Conservation (phyloP, 2,329 filamentous ascomycete species). For the Aschersonia sp. region DNA sequence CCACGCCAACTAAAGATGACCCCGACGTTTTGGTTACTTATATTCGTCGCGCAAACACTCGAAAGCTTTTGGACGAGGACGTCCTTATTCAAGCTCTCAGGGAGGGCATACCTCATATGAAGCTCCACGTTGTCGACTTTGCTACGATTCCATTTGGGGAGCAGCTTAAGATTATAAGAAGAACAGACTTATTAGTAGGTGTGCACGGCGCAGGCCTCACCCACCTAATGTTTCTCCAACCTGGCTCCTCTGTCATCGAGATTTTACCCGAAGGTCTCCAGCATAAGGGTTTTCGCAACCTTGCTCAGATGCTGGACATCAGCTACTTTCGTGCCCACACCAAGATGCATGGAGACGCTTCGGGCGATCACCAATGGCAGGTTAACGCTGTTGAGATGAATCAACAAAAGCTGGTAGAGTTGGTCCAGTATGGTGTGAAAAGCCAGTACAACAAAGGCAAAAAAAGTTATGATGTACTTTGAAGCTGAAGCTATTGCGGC, state of each 20-base stretch:
- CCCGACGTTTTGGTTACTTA: slow-evolving; percentile 16
- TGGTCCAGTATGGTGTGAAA: neutral
- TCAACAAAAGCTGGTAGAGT: neutral
- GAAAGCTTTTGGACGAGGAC: slow-evolving; percentile 15
- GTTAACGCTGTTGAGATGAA: slow-evolving; percentile 1
- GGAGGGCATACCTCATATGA: slow-evolving; percentile 11
- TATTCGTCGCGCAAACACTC: slow-evolving; percentile 16
- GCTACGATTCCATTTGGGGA: slow-evolving; percentile 19
- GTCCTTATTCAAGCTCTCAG: slow-evolving; percentile 13
- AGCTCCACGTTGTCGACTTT: slow-evolving; percentile 21
- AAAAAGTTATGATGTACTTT: neutral
- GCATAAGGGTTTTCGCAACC: slow-evolving; percentile 20
- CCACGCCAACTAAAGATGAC: neutral
- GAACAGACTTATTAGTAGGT: slow-evolving; percentile 26
- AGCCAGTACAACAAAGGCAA: neutral
- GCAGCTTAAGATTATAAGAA: slow-evolving; percentile 18
- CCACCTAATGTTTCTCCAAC: slow-evolving; percentile 24
- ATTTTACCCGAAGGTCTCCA: slow-evolving; percentile 18
- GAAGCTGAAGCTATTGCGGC: neutral
- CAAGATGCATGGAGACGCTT: slow-evolving; percentile 1
- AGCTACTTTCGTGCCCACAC: slow-evolving; percentile 22
- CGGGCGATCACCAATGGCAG: slow-evolving; percentile 1
- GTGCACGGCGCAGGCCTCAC: slow-evolving; percentile 29
- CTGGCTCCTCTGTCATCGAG: slow-evolving; percentile 22
- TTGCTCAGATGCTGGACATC: slow-evolving; percentile 21